These are phyloP conservation scores for Sporisorium reilianum DNA, from an alignment of 1,284 basidiomycete genomes.

Conservation along the genomic window DNA sequence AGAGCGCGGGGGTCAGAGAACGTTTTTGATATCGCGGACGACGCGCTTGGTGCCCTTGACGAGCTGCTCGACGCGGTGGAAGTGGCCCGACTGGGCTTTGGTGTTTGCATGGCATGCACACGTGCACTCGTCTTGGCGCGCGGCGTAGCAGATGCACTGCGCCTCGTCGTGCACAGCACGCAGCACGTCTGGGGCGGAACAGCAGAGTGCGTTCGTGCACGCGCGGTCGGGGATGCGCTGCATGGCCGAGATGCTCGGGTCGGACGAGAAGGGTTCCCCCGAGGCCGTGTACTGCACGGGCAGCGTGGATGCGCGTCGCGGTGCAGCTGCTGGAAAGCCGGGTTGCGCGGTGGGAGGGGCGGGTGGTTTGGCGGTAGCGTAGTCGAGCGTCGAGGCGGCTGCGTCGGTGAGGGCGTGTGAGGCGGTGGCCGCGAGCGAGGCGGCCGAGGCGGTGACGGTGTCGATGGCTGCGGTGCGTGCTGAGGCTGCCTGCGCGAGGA, in stretches of 20 bases:
- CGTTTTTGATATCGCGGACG: conserved; percentile 45
- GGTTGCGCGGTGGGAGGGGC: background rate
- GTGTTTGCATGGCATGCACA: conserved; percentile 19
- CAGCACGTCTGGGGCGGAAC: conserved; percentile 25
- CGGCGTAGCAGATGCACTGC: too few relatives aligned
- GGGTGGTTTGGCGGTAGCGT: background rate
- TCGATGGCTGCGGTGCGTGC: conserved; percentile 13
- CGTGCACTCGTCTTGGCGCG: too few relatives aligned
- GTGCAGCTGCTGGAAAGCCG: background rate
- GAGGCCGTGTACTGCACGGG: conserved; percentile 29
- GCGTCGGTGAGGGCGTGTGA: conserved; percentile 10
- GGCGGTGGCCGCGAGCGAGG: conserved; percentile 2
- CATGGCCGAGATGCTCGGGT: conserved; percentile 46
- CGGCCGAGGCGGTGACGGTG: conserved; percentile 1
- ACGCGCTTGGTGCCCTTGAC: conserved; percentile 44
- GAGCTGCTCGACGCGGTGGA: conserved; percentile 44
- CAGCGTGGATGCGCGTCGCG: conserved; percentile 11
- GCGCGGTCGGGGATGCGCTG: conserved; percentile 43
- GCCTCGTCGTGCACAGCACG: too few relatives aligned
- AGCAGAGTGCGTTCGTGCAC: conserved; percentile 18
- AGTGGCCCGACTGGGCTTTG: conserved; percentile 29
- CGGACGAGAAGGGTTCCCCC: conserved; percentile 35
- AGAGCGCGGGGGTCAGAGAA: too few relatives aligned
- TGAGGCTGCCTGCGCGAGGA: conserved; percentile 16
- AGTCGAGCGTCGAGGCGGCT: background rate